phyloP scores from a whole-genome alignment of 148 eudicot species.

The Vaccinium macrocarpon region DNA sequence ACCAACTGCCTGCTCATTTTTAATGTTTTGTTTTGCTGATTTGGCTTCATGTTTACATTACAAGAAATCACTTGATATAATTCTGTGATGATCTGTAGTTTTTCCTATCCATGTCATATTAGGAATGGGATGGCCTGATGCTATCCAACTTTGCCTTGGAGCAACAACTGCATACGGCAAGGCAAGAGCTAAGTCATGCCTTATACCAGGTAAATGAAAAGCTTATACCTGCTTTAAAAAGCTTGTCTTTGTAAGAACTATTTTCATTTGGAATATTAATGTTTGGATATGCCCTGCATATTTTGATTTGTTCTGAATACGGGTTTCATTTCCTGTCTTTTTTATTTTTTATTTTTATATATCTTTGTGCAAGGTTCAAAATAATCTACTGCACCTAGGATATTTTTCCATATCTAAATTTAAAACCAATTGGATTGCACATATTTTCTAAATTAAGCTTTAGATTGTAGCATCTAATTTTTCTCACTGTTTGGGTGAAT shows the following conservation, averaged over 20 bases:
- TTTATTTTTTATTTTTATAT: no score
- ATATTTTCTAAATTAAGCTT: not conserved
- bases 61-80: not conserved
- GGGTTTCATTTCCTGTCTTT: not conserved
- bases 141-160: constrained; percentile 89
- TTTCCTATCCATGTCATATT: constrained; percentile 23
- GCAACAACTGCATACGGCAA: constrained; percentile 90
- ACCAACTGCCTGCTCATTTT: not conserved
- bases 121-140: constrained; percentile 99
- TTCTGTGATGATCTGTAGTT: constrained; percentile 10
- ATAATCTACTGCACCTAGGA: not conserved
- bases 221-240: not conserved
- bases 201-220: constrained; percentile 70
- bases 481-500: not conserved
- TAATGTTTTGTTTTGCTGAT: not conserved
- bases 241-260: not conserved
- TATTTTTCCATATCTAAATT: not conserved
- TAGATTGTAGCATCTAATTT: not conserved
- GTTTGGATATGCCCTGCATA: not conserved
- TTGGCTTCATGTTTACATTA: constrained; percentile 2
- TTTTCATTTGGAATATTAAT: not conserved
- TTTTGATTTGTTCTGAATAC: not conserved
- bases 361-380: not conserved
- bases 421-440: not conserved
- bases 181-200: constrained; percentile 98